These are phyloP conservation scores for Nicotiana otophora DNA, from an alignment of 257 asterid genomes.

Conservation along the genomic window DNA sequence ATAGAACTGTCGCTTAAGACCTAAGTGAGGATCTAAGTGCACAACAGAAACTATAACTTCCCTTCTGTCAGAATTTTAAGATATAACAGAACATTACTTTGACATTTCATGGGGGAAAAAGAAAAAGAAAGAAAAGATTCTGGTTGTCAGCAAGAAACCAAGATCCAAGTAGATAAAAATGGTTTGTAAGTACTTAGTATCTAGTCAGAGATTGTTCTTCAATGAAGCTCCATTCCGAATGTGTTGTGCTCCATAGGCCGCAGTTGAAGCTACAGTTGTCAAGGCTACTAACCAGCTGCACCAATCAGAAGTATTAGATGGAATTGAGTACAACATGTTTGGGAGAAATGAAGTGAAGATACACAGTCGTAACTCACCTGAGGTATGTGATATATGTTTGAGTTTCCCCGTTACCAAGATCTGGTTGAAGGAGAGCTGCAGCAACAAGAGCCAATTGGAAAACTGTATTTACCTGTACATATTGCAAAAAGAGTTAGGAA, in stretches of 20 bases:
- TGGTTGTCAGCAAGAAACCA: not conserved
- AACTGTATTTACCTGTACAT: constrained; percentile 71
- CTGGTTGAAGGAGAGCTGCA: constrained; percentile 94
- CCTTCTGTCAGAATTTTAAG: not conserved
- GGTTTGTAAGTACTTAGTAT: not conserved
- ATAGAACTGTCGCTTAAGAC: not conserved
- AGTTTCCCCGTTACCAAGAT: constrained; percentile 70
- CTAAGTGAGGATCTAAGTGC: not conserved
- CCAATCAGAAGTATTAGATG: constrained; percentile 14
- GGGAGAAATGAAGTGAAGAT: not conserved
- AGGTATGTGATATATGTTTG: constrained; percentile 47
- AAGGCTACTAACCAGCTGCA: constrained; percentile 88
- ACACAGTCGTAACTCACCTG: constrained; percentile 36
- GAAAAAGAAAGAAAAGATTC: not conserved
- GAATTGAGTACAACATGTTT: constrained; percentile 3
- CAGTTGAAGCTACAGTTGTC: constrained; percentile 74
- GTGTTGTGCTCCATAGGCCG: constrained; percentile 80
- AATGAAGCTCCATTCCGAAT: constrained; percentile 34
- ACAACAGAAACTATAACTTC: not conserved
- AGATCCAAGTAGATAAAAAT: not conserved
- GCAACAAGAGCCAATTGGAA: constrained; percentile 84
- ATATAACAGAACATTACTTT: not conserved
- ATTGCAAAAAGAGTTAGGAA: not conserved
- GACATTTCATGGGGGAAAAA: not conserved
- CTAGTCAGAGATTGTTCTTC: not conserved